phyloP scores from a whole-genome alignment of 805 yeast species.

The Candida nitratophila region DNA sequence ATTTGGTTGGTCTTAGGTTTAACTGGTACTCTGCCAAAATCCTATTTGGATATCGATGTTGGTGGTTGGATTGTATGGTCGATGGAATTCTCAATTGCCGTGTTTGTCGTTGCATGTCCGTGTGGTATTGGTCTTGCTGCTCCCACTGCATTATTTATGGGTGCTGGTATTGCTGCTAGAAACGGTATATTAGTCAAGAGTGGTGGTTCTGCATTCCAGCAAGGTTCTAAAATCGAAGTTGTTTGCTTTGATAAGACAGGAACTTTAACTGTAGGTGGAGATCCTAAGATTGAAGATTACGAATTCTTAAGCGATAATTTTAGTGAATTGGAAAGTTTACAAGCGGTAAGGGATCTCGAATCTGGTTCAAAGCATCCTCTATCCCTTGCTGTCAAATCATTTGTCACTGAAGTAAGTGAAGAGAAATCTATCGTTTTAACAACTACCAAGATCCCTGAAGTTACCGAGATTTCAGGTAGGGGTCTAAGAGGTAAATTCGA shows the following conservation, averaged over 20 bases:
- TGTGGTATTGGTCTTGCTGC: constrained; percentile 84
- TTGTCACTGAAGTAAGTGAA: constrained; percentile 19
- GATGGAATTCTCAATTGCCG: constrained; percentile 68
- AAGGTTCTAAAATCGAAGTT: constrained; percentile 55
- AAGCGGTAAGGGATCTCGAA: constrained; percentile 54
- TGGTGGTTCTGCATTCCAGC: constrained; percentile 79
- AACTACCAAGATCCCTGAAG: constrained; percentile 35
- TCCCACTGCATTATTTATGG: constrained; percentile 77
- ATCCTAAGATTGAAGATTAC: constrained; percentile 48
- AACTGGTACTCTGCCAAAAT: constrained; percentile 43
- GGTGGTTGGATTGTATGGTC: constrained; percentile 81
- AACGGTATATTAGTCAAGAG: constrained; percentile 71
- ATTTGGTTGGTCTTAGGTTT: constrained; percentile 59
- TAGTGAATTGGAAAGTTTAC: constrained; percentile 27
- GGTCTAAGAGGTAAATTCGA: constrained; percentile 45
- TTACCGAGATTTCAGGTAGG: constrained; percentile 51
- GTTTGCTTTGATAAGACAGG: constrained; percentile 79
- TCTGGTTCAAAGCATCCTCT: constrained; percentile 62
- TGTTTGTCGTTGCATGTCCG: constrained; percentile 80
- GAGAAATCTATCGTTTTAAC: constrained; percentile 11
- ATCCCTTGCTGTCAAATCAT: constrained; percentile 47
- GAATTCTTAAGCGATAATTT: constrained; percentile 19
- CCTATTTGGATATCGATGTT: constrained; percentile 53
- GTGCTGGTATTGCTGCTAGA: constrained; percentile 73
- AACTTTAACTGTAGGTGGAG: constrained; percentile 61